phyloP scores from a whole-genome alignment of 371 early-diverging fungal genomes.

The Mucor mucedo region DNA sequence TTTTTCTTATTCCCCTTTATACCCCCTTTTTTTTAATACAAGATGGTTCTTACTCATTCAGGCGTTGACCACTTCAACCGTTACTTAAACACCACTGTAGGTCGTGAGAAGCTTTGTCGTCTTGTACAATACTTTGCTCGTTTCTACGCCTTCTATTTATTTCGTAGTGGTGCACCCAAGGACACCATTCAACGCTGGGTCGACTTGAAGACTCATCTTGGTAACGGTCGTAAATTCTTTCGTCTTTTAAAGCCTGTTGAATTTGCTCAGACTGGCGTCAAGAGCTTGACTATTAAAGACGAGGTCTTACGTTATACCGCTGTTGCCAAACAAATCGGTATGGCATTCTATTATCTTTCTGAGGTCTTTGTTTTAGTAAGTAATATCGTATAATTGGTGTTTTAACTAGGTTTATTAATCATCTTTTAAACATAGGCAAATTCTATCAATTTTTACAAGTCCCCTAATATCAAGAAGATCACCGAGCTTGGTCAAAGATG shows the following conservation, averaged over 20 bases:
- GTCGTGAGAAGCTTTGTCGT: slow-evolving; percentile 84
- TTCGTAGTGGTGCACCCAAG: slow-evolving; percentile 58
- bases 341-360: slow-evolving; percentile 61
- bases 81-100: slow-evolving; percentile 69
- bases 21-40: not conserved
- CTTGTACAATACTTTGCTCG: slow-evolving; percentile 79
- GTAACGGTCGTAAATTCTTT: slow-evolving; percentile 67
- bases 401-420: not conserved
- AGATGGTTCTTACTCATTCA: slow-evolving; percentile 34
- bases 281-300: slow-evolving; percentile 55
- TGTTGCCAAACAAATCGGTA: slow-evolving; percentile 58
- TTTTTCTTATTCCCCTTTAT: not conserved
- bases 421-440: slow-evolving; percentile 27
- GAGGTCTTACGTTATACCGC: slow-evolving; percentile 56
- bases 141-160: slow-evolving; percentile 62
- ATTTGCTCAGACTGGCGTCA: slow-evolving; percentile 60
- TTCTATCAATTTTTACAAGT: slow-evolving; percentile 46
- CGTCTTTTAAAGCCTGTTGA: slow-evolving; percentile 64
- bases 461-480: slow-evolving; percentile 57
- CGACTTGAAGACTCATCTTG: slow-evolving; percentile 61
- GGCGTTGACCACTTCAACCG: slow-evolving; percentile 41
- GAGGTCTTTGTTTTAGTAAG: slow-evolving; percentile 67
- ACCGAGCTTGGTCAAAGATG: slow-evolving; percentile 57
- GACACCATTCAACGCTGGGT: slow-evolving; percentile 58
- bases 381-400: not conserved